Base-by-base conservation (phyloP, 1,139 yeast genomes). In the Diutina catenulata region DNA sequence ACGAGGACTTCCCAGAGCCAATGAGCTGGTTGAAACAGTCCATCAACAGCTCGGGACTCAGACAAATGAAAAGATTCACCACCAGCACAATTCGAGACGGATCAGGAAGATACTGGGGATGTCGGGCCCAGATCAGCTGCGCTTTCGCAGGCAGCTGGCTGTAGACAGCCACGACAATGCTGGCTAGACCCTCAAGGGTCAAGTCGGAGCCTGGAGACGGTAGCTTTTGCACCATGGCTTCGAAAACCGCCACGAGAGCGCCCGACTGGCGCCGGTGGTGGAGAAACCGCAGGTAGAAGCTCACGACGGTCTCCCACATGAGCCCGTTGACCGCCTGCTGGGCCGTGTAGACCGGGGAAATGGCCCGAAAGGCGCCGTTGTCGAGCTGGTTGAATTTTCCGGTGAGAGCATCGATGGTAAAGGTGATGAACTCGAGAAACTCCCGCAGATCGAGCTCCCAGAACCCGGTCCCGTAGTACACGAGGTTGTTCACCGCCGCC, bases 1-100 rank as follows among this genome's bases (percentile, higher is more conserved):
- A 49, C 2, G 60, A 56, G 23, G 50, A 47, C 0, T 53, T 49
- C 39, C 51, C 49, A 8, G 45, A 44, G 6, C 44, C 43, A 3
- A 59, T 51, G 3, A 59, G 56, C 4, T 44, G 43, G 43, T 64
- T 61, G 47, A 66, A 66, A 9, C 45, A 45, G 14, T 50, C 50
- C 14, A 62, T 42, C 4, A 66, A 48, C 13, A 58, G 59, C 29
- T 62, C 64, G 1, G 70, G 64, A 13, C 21, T 16, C 6, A 19
- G 13, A 14, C 25, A 31, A n/a, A 31, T 14, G 9, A 16, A 11
- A 7, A 31, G 18, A 13, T 31, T 25, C 14, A 31, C 35, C 6
- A 21, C 18, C n/a, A n/a, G n/a, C n/a, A n/a, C n/a, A n/a, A n/a
- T n/a, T n/a, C n/a, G n/a, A n/a, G 33, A 18, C 13, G 18, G 13